Evolutionary conservation across 495 filamentous ascomycete species (phyloP).

Genomic region (Bryoglossum gracile): DNA sequence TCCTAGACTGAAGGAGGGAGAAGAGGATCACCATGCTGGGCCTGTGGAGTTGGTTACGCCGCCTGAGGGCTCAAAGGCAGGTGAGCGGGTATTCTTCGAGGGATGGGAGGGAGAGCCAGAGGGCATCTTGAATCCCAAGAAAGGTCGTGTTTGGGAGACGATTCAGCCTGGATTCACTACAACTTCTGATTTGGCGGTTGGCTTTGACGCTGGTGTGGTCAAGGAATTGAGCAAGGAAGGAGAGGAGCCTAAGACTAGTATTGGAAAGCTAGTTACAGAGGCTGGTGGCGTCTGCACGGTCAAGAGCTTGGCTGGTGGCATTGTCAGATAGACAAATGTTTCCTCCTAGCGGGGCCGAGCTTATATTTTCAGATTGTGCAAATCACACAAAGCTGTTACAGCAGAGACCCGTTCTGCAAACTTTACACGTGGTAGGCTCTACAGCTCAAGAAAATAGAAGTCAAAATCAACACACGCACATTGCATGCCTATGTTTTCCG

Average conservation of each 20-base stretch:
- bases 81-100: conserved; percentile 86
- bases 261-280: conserved; percentile 63
- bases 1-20: conserved; percentile 67
- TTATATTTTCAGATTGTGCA: too few species aligned
- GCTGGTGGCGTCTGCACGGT: conserved; percentile 70
- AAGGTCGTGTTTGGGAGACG: conserved; percentile 96
- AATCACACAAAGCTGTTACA: too few species aligned
- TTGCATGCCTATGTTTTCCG: too few species aligned
- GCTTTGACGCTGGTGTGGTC: conserved; percentile 59
- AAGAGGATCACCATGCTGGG: conserved; percentile 75
- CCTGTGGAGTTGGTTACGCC: conserved; percentile 90
- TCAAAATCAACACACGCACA: too few species aligned
- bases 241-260: conserved; percentile 46
- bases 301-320: conserved; percentile 42
- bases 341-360: too few species aligned
- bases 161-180: conserved; percentile 94
- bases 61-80: conserved; percentile 68
- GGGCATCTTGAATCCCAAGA: conserved; percentile 92
- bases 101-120: conserved; percentile 92
- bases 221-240: conserved; percentile 53
- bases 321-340: conserved; percentile 23
- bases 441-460: too few species aligned
- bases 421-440: too few species aligned
- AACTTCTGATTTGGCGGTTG: conserved; percentile 68
- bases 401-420: too few species aligned